Evolutionary conservation across 208 protist species (phyloP).

Genomic region (Entamoeba invadens): DNA sequence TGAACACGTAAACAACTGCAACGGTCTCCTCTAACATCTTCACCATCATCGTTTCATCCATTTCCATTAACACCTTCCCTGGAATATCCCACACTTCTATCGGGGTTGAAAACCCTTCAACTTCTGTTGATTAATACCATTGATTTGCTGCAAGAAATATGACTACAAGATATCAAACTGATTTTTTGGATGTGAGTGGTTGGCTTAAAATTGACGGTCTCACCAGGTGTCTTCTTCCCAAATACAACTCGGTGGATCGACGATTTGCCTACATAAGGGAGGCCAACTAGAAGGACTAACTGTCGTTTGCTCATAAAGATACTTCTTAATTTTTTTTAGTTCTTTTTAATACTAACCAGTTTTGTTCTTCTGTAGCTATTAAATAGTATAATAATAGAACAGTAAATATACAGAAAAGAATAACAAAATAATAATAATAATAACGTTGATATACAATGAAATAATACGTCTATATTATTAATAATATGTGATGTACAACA

Average conservation of each 20-base stretch:
- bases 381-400: too few relatives aligned
- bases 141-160: too few relatives aligned
- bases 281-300: not conserved
- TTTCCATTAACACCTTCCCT: not conserved
- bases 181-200: not conserved
- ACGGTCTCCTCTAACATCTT: not conserved
- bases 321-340: too few relatives aligned
- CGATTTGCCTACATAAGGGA: not conserved
- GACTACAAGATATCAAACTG: too few relatives aligned
- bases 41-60: not conserved
- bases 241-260: not conserved
- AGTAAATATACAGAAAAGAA: too few relatives aligned
- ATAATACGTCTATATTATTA: too few relatives aligned
- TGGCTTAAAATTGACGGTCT: not conserved
- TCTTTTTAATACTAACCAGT: too few relatives aligned
- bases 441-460: too few relatives aligned
- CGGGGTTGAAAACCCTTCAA: not conserved
- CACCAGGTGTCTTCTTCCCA: not conserved
- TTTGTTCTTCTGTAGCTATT: too few relatives aligned
- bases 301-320: not conserved
- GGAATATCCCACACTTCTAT: not conserved
- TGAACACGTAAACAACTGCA: not conserved
- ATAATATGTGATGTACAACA: too few relatives aligned
- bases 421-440: too few relatives aligned
- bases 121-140: too few relatives aligned